Conservation (phyloP, 2,329 filamentous ascomycete genomes). For the Trichoderma semiorbis region DNA sequence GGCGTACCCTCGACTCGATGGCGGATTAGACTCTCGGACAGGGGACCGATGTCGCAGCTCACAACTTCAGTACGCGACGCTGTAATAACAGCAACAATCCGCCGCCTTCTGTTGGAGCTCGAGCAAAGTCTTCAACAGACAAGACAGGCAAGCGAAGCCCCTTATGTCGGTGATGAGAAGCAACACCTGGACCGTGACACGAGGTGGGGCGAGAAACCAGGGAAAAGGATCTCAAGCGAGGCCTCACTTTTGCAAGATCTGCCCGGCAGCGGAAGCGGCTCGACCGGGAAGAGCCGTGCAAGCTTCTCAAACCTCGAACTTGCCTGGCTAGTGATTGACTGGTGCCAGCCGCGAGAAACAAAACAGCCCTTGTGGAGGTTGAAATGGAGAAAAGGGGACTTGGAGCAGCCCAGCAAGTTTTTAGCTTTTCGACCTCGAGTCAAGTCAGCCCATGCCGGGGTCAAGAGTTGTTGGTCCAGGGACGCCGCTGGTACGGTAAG, state of each 20-base stretch:
- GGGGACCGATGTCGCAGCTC: background rate
- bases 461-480: background rate
- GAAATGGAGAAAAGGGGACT: conserved; percentile 12
- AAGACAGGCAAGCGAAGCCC: background rate
- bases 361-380: conserved; percentile 1
- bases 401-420: background rate
- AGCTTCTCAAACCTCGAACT: background rate
- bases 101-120: background rate
- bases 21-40: background rate
- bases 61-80: background rate
- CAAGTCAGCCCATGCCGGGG: background rate
- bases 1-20: background rate
- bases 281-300: conserved; percentile 7
- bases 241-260: background rate
- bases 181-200: background rate
- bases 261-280: conserved; percentile 1
- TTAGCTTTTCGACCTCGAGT: background rate
- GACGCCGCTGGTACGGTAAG: background rate
- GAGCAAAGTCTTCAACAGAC: background rate
- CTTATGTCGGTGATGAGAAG: background rate
- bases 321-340: background rate
- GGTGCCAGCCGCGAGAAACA: background rate
- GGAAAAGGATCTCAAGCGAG: background rate
- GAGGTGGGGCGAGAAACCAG: background rate
- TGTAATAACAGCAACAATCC: background rate